Base-by-base conservation (phyloP, 805 yeast species). In the Diddensiella caesifluorescens region DNA sequence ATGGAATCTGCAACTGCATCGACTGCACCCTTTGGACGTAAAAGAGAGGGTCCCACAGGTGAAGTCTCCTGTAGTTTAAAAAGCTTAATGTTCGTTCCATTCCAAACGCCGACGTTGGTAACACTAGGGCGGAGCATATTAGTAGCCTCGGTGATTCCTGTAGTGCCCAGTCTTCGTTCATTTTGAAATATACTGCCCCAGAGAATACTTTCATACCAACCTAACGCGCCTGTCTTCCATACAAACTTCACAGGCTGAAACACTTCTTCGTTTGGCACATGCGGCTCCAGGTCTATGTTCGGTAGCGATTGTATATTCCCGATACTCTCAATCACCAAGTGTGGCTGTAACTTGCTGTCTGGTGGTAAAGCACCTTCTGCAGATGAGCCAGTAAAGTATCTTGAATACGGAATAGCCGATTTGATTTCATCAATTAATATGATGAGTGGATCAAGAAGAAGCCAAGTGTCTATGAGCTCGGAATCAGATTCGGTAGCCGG, bases 141-240 rank as follows among this genome's bases (percentile, higher is more conserved):
- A 3, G 45, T 37, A 12, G 51, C 52, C 12, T 39, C 53, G 15
- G 38, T 20, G 4, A 41, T 40, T n/a, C 34, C 21, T 4, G 43
- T 29, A 16, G 26, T 32, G 7, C 31, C 29, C 18, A 41, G 16
- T 23, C 43, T 47, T 30, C 44, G 42, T 21, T 52, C 54, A 22
- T 42, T 31, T 32, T 47, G 49, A 51, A 69, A 82, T 0, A 82
- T 70, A 23, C 67, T 62, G 1, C 79, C 76, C 79, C 84, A 82
- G 20, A 84, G 53, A 6, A 82, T 64, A 3, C 83, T 71, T 29
- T 73, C 69, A 59, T 84, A 84, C 95, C 95, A 85, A 0, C 88
- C 89, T 19, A 83, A 62, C 0, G 85, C 77, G 19, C 69, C 55
- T 40, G 64, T 64, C 29, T 75, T 71, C 95, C 95, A 85, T 4